These are phyloP conservation scores for Venturia carpophila DNA, from an alignment of 2,329 filamentous ascomycete species.

Conservation along the genomic window DNA sequence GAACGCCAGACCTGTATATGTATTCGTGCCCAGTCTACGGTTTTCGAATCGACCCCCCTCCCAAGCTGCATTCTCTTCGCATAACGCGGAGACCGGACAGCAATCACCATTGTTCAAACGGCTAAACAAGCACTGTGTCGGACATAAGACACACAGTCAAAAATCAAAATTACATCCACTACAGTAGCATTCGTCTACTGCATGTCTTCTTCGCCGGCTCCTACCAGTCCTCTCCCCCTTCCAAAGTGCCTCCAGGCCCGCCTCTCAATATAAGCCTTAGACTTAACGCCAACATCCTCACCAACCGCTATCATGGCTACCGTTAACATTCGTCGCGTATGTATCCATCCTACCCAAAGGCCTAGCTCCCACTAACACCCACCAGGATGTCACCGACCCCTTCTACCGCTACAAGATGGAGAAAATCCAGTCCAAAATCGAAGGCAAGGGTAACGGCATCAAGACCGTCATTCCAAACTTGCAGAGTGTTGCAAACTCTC, in stretches of 20 bases:
- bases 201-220: slow-evolving; percentile 52
- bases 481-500: slow-evolving; percentile 82
- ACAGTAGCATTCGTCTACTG: slow-evolving; percentile 34
- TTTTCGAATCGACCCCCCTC: slow-evolving; percentile 88
- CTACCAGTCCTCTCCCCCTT: slow-evolving; percentile 41
- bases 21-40: slow-evolving; percentile 95
- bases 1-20: slow-evolving; percentile 62
- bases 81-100: slow-evolving; percentile 91
- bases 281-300: slow-evolving; percentile 7
- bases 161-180: slow-evolving; percentile 33
- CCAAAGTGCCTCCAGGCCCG: slow-evolving; percentile 20
- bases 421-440: slow-evolving; percentile 95
- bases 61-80: slow-evolving; percentile 96
- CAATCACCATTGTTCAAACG: slow-evolving; percentile 82
- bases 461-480: slow-evolving; percentile 98
- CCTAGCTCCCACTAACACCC: background rate
- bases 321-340: slow-evolving; percentile 74
- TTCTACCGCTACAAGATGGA: slow-evolving; percentile 99
- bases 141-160: slow-evolving; percentile 8
- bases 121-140: slow-evolving; percentile 51
- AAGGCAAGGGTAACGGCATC: slow-evolving; percentile 99
- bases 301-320: slow-evolving; percentile 74
- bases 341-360: background rate
- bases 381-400: slow-evolving; percentile 78
- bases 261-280: slow-evolving; percentile 32